A percentile compares a stretch with the other conserved stretches of the same genome.
Conservation (phyloP, 371 early-diverging fungal genomes). For the Umbelopsis sp. region DNA sequence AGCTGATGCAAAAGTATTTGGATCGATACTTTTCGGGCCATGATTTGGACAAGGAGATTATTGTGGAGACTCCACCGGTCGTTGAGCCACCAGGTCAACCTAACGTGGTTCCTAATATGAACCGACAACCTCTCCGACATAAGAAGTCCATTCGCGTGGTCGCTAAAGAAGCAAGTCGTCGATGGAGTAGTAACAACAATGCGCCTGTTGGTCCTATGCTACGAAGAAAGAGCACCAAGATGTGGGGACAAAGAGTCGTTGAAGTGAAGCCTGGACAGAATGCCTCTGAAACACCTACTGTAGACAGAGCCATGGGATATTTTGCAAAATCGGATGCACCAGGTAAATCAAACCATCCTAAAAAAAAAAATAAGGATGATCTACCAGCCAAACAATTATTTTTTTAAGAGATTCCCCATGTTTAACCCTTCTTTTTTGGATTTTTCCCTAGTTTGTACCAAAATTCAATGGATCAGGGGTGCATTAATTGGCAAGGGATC, state of each 20-base stretch:
- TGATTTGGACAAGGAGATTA: conserved; percentile 81
- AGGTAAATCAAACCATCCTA: conserved; percentile 23
- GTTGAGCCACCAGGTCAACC: conserved; percentile 21
- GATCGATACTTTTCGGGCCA: conserved; percentile 81
- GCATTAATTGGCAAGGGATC: conserved; percentile 96
- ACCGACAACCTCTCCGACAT: conserved; percentile 41
- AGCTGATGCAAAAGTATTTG: conserved; percentile 72
- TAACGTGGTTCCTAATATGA: conserved; percentile 15
- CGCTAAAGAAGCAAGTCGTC: conserved; percentile 57
- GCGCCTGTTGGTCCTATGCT: conserved; percentile 35
- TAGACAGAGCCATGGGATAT: conserved; percentile 20
- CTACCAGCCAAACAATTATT: background rate
- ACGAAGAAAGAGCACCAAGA: conserved; percentile 62
- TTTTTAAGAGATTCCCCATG: background rate
- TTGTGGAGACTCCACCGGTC: conserved; percentile 53
- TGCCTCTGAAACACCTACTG: conserved; percentile 19
- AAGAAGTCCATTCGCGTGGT: conserved; percentile 67
- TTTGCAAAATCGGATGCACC: conserved; percentile 26
- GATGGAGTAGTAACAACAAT: conserved; percentile 42
- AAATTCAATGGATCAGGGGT: conserved; percentile 82
- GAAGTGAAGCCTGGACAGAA: conserved; percentile 61
- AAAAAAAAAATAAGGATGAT: background rate
- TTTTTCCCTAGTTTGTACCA: conserved; percentile 30
- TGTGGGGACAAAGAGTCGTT: conserved; percentile 65
- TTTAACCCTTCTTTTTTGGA: background rate